A percentile compares a stretch with the other conserved stretches of the same genome.
phyloP scores from a whole-genome alignment of 257 asterid species.

The Oldenlandia corymbosa region DNA sequence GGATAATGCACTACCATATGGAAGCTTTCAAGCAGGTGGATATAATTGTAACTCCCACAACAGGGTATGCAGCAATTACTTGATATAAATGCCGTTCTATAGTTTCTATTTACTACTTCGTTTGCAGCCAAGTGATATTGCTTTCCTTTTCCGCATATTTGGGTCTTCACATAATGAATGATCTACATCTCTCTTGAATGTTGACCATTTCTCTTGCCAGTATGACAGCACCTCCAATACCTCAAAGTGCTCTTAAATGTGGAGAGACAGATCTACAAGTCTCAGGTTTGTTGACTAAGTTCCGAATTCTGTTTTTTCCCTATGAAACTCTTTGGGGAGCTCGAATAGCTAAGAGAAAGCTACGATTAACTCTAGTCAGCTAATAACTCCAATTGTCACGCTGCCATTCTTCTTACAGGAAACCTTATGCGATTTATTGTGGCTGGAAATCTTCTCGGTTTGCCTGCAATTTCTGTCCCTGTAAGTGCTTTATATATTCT shows the following conservation, averaged over 20 bases:
- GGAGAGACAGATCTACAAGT: constrained; percentile 86
- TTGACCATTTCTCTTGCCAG: constrained; percentile 26
- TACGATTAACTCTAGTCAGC: neutral
- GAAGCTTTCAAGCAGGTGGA: constrained; percentile 80
- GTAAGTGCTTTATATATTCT: constrained; percentile 37
- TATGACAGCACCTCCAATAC: constrained; percentile 96
- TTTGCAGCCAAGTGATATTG: neutral
- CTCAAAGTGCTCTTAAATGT: constrained; percentile 61
- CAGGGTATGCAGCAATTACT: constrained; percentile 58
- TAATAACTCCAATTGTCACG: neutral
- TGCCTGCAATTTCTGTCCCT: constrained; percentile 92
- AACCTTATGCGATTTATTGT: constrained; percentile 76
- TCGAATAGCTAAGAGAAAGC: too few species aligned
- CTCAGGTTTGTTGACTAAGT: constrained; percentile 43
- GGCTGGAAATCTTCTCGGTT: constrained; percentile 84
- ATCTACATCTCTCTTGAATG: neutral
- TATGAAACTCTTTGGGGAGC: too few species aligned
- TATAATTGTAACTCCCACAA: constrained; percentile 88
- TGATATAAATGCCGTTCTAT: neutral
- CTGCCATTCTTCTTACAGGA: constrained; percentile 37
- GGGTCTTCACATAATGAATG: neutral
- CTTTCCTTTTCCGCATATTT: neutral
- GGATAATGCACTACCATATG: constrained; percentile 79
- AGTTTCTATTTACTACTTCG: neutral
- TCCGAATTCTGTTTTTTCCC: neutral